Base-by-base conservation (phyloP, 2,329 filamentous ascomycete genomes). In the Pochonia chlamydosporia region DNA sequence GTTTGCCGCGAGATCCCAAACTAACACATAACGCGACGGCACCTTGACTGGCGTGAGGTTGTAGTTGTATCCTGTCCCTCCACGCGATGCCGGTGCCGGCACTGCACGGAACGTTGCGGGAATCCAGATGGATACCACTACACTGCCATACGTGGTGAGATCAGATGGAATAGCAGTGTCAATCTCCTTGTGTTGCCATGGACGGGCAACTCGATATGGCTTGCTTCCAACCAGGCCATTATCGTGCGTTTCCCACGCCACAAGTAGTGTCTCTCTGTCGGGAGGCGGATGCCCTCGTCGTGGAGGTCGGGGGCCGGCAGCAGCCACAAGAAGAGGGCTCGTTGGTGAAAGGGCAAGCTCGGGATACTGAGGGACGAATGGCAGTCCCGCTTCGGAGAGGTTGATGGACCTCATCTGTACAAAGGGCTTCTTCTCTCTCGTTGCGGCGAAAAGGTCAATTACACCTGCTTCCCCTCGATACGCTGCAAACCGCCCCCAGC, bases 91-190 rank as follows among this genome's bases (percentile, higher is more conserved):
- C 3, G 60, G 52, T 8, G 58, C 56, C 1, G 60, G 58, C 7
- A 68, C 56, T 10, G 63, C 61, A 13, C 60, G 62, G 51, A 66
- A 68, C 25, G 54, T 60, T 4, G 68, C 65, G 0, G 66, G 65
- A 40, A 69, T 66, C 68, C 68, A 71, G 23, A 70, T 65, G 7
- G 67, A 70, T 1, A 69, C 63, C 5, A 64, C 63, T 0, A 64
- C 57, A 47, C 61, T 65, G 16, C 66, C 68, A 48, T 69, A 68
- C 0, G 66, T 64, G 3, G 58, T 58, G 2, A 71, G 58, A 16
- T 63, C 60, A 10, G 56, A 61, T 1, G 68, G 67, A 2, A 70
- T 58, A 3, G 68, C 67, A 4, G 67, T 69, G 26, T 68, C 65
- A 13, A 71, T 58, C 50, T 69, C 67, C 1, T 56, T 48, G 50